A percentile compares a stretch with the other conserved stretches of the same genome.
Evolutionary conservation across 139 green algal species (phyloP).

Genomic region (Trebouxia sp.): DNA sequence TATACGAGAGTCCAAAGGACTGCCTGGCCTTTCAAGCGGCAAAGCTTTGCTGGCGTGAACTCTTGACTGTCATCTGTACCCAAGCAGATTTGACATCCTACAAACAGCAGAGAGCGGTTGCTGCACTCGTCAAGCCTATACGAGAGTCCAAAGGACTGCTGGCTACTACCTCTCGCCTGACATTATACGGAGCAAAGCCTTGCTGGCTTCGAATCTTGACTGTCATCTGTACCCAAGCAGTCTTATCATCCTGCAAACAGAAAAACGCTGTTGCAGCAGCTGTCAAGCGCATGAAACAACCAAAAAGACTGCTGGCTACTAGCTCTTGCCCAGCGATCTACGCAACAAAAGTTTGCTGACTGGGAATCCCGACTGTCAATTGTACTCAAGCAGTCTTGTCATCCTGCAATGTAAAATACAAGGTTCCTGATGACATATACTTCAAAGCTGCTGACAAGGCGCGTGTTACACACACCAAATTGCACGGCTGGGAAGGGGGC

Average conservation of each 20-base stretch:
- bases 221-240: constrained; percentile 56
- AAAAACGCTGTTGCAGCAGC: background rate
- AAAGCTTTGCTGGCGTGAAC: constrained; percentile 51
- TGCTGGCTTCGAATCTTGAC: constrained; percentile 46
- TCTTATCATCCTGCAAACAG: constrained; percentile 43
- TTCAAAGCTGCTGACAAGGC: background rate
- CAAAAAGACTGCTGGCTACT: constrained; percentile 32
- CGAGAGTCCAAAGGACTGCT: background rate
- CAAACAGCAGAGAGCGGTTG: background rate
- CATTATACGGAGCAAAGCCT: constrained; percentile 48
- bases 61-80: constrained; percentile 53
- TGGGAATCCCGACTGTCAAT: constrained; percentile 24
- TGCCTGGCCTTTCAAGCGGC: constrained; percentile 36
- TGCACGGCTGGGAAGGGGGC: background rate
- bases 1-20: background rate
- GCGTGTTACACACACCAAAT: background rate
- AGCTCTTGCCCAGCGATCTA: constrained; percentile 37
- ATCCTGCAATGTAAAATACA: background rate
- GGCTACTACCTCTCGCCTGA: background rate
- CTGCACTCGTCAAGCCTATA: background rate
- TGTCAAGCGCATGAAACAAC: background rate
- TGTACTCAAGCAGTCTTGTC: background rate
- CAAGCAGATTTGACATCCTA: constrained; percentile 50
- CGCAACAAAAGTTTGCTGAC: constrained; percentile 48
- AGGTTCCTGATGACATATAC: background rate